Conservation (phyloP, 2,329 filamentous ascomycete species). For the Exophiala dermatitidis region DNA sequence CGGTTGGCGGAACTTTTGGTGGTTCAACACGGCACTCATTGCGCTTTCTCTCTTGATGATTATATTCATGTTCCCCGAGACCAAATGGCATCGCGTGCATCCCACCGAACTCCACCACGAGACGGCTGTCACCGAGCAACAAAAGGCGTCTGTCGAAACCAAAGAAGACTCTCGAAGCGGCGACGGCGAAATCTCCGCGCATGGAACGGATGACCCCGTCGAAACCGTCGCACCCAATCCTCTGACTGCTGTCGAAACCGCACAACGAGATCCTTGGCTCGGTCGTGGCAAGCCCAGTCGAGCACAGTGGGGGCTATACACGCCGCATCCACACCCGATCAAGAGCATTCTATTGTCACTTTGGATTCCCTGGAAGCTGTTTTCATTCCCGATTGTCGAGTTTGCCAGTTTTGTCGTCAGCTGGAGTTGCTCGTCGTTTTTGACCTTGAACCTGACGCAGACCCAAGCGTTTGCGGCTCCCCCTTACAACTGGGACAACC, state of each 20-base stretch:
- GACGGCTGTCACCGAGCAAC: neutral
- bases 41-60: neutral
- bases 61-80: constrained; percentile 11
- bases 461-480: constrained; percentile 49
- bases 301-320: constrained; percentile 50
- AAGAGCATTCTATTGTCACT: constrained; percentile 47
- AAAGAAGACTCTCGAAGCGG: neutral
- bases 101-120: constrained; percentile 1
- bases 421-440: constrained; percentile 52
- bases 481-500: constrained; percentile 48
- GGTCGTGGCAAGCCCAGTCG: constrained; percentile 50
- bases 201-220: neutral
- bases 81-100: constrained; percentile 11
- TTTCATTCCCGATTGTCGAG: constrained; percentile 56
- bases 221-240: neutral
- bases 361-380: constrained; percentile 56
- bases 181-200: neutral
- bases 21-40: constrained; percentile 37
- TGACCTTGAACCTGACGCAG: constrained; percentile 56
- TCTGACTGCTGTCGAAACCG: constrained; percentile 23
- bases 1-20: constrained; percentile 55
- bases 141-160: neutral
- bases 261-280: constrained; percentile 47
- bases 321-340: constrained; percentile 40
- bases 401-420: constrained; percentile 56